Conservation (phyloP, 345 rosid species). For the Litchi chinensis region DNA sequence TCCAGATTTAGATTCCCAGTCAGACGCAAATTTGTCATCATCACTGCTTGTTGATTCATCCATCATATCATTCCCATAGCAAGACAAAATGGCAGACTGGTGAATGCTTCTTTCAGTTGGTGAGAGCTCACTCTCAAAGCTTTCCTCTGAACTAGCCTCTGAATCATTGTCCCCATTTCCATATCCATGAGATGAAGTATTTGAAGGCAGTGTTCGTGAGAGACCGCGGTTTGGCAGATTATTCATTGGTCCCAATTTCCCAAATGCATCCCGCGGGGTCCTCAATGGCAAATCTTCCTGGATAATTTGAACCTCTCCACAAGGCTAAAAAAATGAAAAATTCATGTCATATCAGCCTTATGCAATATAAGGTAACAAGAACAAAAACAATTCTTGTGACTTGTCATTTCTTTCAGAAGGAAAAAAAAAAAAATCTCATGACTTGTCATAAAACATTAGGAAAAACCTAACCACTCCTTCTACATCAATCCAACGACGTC, state of each 20-base stretch:
- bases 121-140: constrained; percentile 86
- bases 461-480: constrained; percentile 78
- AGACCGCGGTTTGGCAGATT: constrained; percentile 34
- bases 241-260: constrained; percentile 52
- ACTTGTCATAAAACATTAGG: background rate
- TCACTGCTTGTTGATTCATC: constrained; percentile 73
- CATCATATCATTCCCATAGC: constrained; percentile 35
- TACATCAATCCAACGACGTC: constrained; percentile 74
- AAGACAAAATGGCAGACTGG: constrained; percentile 53
- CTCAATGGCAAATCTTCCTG: constrained; percentile 84
- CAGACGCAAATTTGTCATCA: constrained; percentile 48
- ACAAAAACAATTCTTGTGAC: background rate
- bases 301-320: constrained; percentile 84
- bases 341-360: constrained; percentile 22
- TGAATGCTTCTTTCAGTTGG: constrained; percentile 65
- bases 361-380: background rate
- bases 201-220: constrained; percentile 32
- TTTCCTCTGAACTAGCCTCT: constrained; percentile 64
- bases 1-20: constrained; percentile 37
- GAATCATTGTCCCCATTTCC: constrained; percentile 49
- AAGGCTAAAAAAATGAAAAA: constrained; percentile 50
- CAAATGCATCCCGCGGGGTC: constrained; percentile 75
- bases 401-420: background rate
- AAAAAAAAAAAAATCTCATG: background rate
- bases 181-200: constrained; percentile 39